A percentile compares a stretch with the other conserved stretches of the same genome.
Evolutionary conservation across 2,329 filamentous ascomycete species (phyloP).

Genomic region (Raffaelea arxii): DNA sequence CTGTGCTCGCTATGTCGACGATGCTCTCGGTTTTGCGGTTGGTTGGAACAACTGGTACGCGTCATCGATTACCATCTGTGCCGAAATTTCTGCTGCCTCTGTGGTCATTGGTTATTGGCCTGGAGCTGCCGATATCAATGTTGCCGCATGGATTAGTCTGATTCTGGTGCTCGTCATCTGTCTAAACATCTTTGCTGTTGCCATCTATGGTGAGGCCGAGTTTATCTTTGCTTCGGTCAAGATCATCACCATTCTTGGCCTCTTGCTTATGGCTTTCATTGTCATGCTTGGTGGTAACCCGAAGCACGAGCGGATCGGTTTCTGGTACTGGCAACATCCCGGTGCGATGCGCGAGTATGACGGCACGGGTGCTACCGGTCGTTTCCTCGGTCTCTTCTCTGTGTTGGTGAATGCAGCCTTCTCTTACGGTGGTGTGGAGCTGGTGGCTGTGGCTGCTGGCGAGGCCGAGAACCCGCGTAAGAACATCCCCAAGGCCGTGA

Average conservation of each 20-base stretch:
- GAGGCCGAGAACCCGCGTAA: conserved; percentile 57
- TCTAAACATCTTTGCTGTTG: conserved; percentile 42
- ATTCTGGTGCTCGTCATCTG: conserved; percentile 35
- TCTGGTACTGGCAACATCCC: conserved; percentile 36
- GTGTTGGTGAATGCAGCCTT: conserved; percentile 22
- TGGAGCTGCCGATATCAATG: conserved; percentile 16
- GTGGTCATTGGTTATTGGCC: conserved; percentile 37
- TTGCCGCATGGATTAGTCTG: conserved; percentile 36
- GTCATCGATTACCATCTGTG: conserved; percentile 35
- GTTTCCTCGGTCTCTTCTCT: conserved; percentile 15
- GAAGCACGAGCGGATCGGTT: conserved; percentile 38
- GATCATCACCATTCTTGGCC: conserved; percentile 47
- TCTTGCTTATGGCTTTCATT: conserved; percentile 47
- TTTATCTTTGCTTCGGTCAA: conserved; percentile 32
- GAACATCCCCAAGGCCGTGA: conserved; percentile 54
- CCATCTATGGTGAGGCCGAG: conserved; percentile 42
- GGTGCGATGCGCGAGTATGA: conserved; percentile 23
- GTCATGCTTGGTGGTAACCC: conserved; percentile 49
- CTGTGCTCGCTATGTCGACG: conserved; percentile 36
- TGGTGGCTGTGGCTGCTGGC: conserved; percentile 51
- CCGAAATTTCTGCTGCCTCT: conserved; percentile 34
- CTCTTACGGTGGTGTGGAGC: conserved; percentile 41
- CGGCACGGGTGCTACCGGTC: conserved; percentile 32
- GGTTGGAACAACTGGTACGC: conserved; percentile 44
- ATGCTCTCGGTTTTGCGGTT: conserved; percentile 36